A percentile compares a stretch with the other conserved stretches of the same genome.
phyloP scores from a whole-genome alignment of 192 early-diverging fungal genomes.

The Geranomyces variabilis region DNA sequence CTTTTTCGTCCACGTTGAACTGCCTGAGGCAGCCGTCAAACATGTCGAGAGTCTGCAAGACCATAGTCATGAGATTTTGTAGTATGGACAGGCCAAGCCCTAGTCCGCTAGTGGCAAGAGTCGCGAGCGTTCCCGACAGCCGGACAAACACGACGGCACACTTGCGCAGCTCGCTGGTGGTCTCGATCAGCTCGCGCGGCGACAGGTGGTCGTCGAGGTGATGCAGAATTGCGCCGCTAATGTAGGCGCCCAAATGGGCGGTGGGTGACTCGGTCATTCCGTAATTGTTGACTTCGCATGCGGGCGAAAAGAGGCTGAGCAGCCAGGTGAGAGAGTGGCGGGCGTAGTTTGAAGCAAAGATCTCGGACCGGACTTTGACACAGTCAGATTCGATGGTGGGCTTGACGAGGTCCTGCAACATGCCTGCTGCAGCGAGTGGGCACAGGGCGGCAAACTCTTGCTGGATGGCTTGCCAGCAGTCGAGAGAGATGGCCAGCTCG shows the following conservation, averaged over 20 bases:
- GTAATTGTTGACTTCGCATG: background rate
- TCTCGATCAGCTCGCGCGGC: slow-evolving; percentile 1
- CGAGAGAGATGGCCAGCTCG: slow-evolving; percentile 15
- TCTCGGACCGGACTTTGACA: slow-evolving; percentile 13
- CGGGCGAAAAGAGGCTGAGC: slow-evolving; percentile 9
- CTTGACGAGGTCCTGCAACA: slow-evolving; percentile 9
- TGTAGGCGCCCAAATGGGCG: background rate
- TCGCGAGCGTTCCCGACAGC: slow-evolving; percentile 2
- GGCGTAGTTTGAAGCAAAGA: slow-evolving; percentile 4
- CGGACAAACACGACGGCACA: slow-evolving; percentile 17
- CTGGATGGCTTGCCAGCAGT: slow-evolving; percentile 9
- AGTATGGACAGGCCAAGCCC: background rate
- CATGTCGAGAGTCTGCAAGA: background rate
- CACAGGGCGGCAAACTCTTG: slow-evolving; percentile 1
- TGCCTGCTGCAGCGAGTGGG: slow-evolving; percentile 11
- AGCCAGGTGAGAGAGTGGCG: slow-evolving; percentile 19
- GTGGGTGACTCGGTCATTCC: background rate
- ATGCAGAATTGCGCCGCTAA: background rate
- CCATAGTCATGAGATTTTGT: slow-evolving; percentile 10
- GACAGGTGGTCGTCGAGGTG: background rate
- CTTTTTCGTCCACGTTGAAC: slow-evolving; percentile 47
- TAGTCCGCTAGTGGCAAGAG: background rate
- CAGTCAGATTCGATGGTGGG: background rate
- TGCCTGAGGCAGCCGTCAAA: slow-evolving; percentile 28
- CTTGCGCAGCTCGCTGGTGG: slow-evolving; percentile 12